phyloP scores from a whole-genome alignment of 129 eudicot genomes.

The Flaveria brownii region DNA sequence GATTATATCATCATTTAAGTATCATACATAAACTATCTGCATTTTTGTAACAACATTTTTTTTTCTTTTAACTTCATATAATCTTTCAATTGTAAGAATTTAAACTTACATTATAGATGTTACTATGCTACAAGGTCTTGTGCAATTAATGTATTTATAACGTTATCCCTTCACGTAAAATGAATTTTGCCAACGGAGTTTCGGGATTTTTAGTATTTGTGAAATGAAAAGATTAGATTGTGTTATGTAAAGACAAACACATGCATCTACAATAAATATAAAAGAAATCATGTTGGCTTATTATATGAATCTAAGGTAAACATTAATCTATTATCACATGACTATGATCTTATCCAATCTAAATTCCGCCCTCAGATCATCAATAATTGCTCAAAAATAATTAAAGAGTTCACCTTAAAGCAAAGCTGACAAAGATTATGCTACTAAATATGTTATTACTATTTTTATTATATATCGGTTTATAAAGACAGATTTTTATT shows the following conservation, averaged over 20 bases:
- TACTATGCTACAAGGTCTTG: no score
- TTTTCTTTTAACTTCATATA: no score
- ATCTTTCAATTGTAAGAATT: no score
- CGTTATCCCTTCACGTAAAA: no score
- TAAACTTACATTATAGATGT: no score
- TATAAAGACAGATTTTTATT: neutral
- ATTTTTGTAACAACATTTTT: no score
- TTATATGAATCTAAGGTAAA: slow-evolving; percentile 14
- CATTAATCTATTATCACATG: slow-evolving; percentile 27
- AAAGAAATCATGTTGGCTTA: slow-evolving; percentile 9
- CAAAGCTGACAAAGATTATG: slow-evolving; percentile 1
- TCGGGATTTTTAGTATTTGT: neutral
- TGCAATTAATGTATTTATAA: no score
- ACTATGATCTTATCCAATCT: slow-evolving; percentile 40
- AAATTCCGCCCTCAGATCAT: slow-evolving; percentile 26
- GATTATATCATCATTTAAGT: no score
- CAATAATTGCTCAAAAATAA: slow-evolving; percentile 28
- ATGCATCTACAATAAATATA: slow-evolving; percentile 7
- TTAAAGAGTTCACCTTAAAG: slow-evolving; percentile 10
- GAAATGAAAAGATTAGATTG: neutral
- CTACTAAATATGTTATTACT: neutral
- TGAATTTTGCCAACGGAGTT: neutral
- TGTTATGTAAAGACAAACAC: neutral
- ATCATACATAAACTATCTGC: no score
- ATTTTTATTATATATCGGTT: neutral